These are phyloP conservation scores for Sphaerostilbella broomeana DNA, from an alignment of 2,329 filamentous ascomycete genomes.

Conservation along the genomic window DNA sequence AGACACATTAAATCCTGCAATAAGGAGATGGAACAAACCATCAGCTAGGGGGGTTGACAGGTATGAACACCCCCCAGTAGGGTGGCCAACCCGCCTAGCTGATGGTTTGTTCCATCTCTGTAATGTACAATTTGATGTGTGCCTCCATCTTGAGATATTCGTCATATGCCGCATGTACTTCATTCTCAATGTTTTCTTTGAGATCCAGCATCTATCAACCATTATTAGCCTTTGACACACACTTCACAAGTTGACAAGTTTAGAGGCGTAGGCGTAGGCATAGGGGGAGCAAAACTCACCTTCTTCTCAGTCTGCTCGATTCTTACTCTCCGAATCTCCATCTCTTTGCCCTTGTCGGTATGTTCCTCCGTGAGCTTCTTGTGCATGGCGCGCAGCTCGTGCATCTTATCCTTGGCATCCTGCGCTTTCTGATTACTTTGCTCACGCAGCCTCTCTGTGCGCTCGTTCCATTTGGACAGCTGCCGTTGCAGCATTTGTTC, in stretches of 20 bases:
- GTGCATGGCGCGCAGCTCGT: constrained; percentile 76
- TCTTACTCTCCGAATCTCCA: constrained; percentile 83
- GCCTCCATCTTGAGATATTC: constrained; percentile 97
- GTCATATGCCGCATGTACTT: constrained; percentile 82
- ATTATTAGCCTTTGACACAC: constrained; percentile 1
- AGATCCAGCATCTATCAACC: constrained; percentile 84
- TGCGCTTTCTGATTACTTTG: constrained; percentile 76
- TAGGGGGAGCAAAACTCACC: constrained; percentile 41
- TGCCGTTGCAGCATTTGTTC: constrained; percentile 80
- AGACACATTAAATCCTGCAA: constrained; percentile 91
- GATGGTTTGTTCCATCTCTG: constrained; percentile 93
- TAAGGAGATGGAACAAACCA: constrained; percentile 94
- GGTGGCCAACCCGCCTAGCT: constrained; percentile 16
- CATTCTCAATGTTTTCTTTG: constrained; percentile 94
- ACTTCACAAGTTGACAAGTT: no score
- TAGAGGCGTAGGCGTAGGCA: not conserved
- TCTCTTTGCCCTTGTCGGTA: constrained; percentile 79
- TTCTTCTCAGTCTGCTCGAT: constrained; percentile 99
- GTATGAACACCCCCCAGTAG: constrained; percentile 1
- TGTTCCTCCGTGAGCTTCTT: constrained; percentile 77
- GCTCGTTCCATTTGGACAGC: constrained; percentile 75
- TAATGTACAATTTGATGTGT: constrained; percentile 96
- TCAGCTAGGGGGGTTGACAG: constrained; percentile 30
- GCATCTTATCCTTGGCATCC: constrained; percentile 80
- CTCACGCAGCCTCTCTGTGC: constrained; percentile 75